phyloP scores from a whole-genome alignment of 2,329 filamentous ascomycete genomes.

The Aspergillus hortae region DNA sequence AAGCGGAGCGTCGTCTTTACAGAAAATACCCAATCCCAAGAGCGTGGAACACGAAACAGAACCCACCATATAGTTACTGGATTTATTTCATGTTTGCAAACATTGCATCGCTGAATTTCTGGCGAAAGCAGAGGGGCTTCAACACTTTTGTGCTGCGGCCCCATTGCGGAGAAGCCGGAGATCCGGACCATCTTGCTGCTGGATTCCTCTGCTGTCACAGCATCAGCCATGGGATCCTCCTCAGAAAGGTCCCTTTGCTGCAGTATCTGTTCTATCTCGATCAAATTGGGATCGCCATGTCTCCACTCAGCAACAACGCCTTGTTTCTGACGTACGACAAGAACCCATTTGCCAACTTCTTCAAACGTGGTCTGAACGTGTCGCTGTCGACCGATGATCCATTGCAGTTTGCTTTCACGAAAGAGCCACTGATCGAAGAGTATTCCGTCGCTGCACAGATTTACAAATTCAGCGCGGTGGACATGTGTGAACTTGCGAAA shows the following conservation, averaged over 20 bases:
- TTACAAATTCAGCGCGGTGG: slow-evolving; percentile 92
- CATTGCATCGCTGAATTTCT: slow-evolving; percentile 85
- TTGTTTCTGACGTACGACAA: slow-evolving; percentile 94
- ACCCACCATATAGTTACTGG: slow-evolving; percentile 98
- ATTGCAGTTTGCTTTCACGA: slow-evolving; percentile 96
- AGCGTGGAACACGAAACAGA: slow-evolving; percentile 87
- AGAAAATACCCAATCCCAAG: slow-evolving; percentile 90
- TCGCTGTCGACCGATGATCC: slow-evolving; percentile 96
- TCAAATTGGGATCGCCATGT: slow-evolving; percentile 98
- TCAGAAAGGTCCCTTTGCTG: slow-evolving; percentile 89
- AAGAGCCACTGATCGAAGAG: slow-evolving; percentile 95
- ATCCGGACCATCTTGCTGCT: slow-evolving; percentile 91
- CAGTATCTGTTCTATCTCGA: slow-evolving; percentile 98
- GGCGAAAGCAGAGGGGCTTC: slow-evolving; percentile 86
- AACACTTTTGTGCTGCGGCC: slow-evolving; percentile 92
- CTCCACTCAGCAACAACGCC: slow-evolving; percentile 96
- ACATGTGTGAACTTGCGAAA: slow-evolving; percentile 98
- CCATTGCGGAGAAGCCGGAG: slow-evolving; percentile 94
- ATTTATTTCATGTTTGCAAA: slow-evolving; percentile 97
- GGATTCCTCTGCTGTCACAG: slow-evolving; percentile 91
- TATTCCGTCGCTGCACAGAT: slow-evolving; percentile 98
- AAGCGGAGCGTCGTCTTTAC: slow-evolving; percentile 88
- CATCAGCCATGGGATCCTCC: slow-evolving; percentile 88
- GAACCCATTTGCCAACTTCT: slow-evolving; percentile 94
- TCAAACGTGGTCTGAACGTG: slow-evolving; percentile 89